Conservation (phyloP, 1,284 basidiomycete genomes). For the Macrocybe sp. region DNA sequence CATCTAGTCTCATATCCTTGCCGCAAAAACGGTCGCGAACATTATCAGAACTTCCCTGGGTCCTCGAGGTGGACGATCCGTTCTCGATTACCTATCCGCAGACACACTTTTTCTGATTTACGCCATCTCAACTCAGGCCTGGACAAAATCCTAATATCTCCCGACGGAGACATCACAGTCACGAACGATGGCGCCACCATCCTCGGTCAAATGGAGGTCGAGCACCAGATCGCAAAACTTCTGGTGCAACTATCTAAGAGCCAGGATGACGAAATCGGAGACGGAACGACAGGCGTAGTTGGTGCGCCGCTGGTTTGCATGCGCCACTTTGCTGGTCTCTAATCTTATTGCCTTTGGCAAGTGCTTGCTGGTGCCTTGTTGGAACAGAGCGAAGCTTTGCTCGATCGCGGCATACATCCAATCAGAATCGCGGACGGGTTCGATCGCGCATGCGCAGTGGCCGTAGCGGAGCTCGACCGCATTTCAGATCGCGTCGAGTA, state of each 20-base stretch:
- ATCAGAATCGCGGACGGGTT: slow-evolving; percentile 99
- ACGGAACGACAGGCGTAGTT: slow-evolving; percentile 98
- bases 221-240: slow-evolving; percentile 97
- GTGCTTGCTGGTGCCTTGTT: slow-evolving; percentile 96
- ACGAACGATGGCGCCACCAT: slow-evolving; percentile 99
- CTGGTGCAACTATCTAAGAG: slow-evolving; percentile 96
- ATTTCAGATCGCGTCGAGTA: slow-evolving; percentile 93
- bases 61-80: slow-evolving; percentile 65
- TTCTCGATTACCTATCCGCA: slow-evolving; percentile 7
- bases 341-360: slow-evolving; percentile 11
- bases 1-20: slow-evolving; percentile 86
- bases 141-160: slow-evolving; percentile 98
- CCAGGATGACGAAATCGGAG: slow-evolving; percentile 99
- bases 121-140: slow-evolving; percentile 53
- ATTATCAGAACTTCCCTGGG: slow-evolving; percentile 95
- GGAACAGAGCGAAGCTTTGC: slow-evolving; percentile 85
- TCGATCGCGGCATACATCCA: slow-evolving; percentile 96
- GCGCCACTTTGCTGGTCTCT: background rate
- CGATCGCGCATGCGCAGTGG: slow-evolving; percentile 89
- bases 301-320: slow-evolving; percentile 49
- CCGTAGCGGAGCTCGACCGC: slow-evolving; percentile 85
- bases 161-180: slow-evolving; percentile 98
- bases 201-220: slow-evolving; percentile 94
- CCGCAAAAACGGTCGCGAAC: slow-evolving; percentile 89
- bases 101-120: slow-evolving; percentile 6